Evolutionary conservation across 108 stramenopile species (phyloP).

Genomic region (Epithemia pelagica): DNA sequence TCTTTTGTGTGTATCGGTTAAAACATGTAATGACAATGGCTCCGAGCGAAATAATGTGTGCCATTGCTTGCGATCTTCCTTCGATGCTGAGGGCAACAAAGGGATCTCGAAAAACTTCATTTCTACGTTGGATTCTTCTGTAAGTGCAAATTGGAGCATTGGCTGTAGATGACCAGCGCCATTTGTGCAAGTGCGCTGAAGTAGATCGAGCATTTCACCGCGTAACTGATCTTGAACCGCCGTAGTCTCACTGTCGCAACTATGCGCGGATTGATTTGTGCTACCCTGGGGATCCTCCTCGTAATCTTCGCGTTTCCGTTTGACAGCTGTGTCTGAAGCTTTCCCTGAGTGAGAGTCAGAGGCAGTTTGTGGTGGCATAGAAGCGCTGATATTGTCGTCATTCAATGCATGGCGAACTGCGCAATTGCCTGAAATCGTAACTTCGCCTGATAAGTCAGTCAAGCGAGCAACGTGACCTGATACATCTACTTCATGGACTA

Average conservation of each 20-base stretch:
- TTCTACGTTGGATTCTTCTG: background rate
- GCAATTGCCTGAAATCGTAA: no score
- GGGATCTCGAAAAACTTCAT: background rate
- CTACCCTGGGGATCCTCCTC: no score
- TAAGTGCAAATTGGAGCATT: background rate
- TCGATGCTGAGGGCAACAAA: background rate
- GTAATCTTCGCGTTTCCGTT: background rate
- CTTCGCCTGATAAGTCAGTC: background rate
- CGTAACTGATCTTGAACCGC: background rate
- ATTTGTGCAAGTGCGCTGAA: background rate
- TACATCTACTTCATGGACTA: conserved; percentile 70
- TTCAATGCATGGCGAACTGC: no score
- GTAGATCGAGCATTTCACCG: background rate
- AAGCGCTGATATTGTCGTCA: no score
- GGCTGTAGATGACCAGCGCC: background rate
- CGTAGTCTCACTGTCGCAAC: no score
- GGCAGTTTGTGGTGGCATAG: no score
- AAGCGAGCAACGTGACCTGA: background rate
- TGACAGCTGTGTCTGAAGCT: background rate
- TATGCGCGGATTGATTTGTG: no score
- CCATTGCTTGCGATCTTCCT: background rate
- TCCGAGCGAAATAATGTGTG: background rate
- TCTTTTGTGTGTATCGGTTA: background rate
- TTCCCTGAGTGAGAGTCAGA: no score
- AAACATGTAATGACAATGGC: background rate